Percentiles rank a stretch among this genome's conserved stretches.
Conservation (phyloP, 1,284 basidiomycete genomes). For the Apiotrichum laibachii region DNA sequence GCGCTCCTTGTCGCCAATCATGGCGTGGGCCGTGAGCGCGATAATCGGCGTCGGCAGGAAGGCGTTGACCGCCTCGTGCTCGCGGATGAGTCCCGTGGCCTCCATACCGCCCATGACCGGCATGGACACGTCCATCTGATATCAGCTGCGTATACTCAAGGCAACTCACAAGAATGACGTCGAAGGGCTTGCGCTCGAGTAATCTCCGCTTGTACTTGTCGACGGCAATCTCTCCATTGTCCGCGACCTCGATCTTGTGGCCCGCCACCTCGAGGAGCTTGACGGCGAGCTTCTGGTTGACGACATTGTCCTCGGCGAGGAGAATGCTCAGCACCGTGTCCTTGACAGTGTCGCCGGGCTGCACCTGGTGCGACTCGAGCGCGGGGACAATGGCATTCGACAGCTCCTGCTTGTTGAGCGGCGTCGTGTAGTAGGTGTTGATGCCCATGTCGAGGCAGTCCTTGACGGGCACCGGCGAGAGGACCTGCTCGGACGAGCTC, state of each 20-base stretch:
- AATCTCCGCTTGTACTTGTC: slow-evolving; percentile 48
- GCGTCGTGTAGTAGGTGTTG: slow-evolving; percentile 65
- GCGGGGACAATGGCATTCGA: slow-evolving; percentile 90
- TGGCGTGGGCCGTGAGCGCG: slow-evolving; percentile 72
- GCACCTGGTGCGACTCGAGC: slow-evolving; percentile 86
- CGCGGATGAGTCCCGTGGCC: slow-evolving; percentile 55
- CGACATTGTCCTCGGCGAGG: slow-evolving; percentile 96
- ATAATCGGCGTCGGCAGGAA: slow-evolving; percentile 85
- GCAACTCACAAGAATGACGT: slow-evolving; percentile 73
- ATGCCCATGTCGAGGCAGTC: slow-evolving; percentile 52
- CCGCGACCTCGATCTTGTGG: slow-evolving; percentile 93
- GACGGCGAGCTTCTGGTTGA: slow-evolving; percentile 89
- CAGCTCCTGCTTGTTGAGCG: slow-evolving; percentile 82
- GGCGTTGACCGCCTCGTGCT: slow-evolving; percentile 72
- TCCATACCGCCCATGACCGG: slow-evolving; percentile 69
- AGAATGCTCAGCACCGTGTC: slow-evolving; percentile 88
- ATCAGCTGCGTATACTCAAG: slow-evolving; percentile 10
- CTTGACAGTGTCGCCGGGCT: slow-evolving; percentile 72
- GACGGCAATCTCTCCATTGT: slow-evolving; percentile 74
- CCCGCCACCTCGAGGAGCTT: slow-evolving; percentile 97
- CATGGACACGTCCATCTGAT: slow-evolving; percentile 97
- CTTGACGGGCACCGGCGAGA: slow-evolving; percentile 51
- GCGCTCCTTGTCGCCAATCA: slow-evolving; percentile 93
- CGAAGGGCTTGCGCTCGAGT: slow-evolving; percentile 61
- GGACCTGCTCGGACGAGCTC: slow-evolving; percentile 37